Evolutionary conservation across 345 rosid genomes (phyloP), one percentile per base, ranked within the genome.

Genomic region (Abelmoschus esculentus): DNA sequence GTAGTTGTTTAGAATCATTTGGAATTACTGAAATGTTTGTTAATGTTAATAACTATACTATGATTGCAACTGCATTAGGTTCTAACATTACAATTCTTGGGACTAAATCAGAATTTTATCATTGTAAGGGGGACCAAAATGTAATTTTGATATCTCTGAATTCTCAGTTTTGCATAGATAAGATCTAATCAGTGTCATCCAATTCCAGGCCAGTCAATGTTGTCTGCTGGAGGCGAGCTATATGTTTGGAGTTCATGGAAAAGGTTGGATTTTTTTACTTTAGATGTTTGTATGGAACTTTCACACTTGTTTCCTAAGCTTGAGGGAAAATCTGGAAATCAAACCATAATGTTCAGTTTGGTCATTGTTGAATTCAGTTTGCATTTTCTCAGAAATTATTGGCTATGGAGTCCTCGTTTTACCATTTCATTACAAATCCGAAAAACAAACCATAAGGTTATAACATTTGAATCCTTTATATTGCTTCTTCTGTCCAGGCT

Each of bases 221-320:
- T 65, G 90, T 90, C 60, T 90, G 96, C 84, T 95, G 96, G 99
- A 91, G 69, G 81, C 93, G 97, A 6, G 96, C 99, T 44, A 85
- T 91, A 67, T 91, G 97, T 84, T 75, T 95, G 78, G 99, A 91
- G 77, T 95, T 87, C 87, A 88, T 82, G 91, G 99, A 91, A 80
- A 95, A 91, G 96, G 97, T 95, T 74, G 70, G 81, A 53, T 3
- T 5, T 32, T 32, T 32, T 42, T 22, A 54, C 58, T 69, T 58
- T 72, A 34, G 61, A 31, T 31, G 34, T 31, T 31, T 31, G 34
- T 32, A 32, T 32, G 34, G 34, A 32, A 32, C 34, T 32, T 32
- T 4, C 4, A 32, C 34, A 32, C 36, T 32, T 32, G 36, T 32
- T 32, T 32, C 36, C 36, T 32, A 32, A 32, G 36, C 36, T 32